These are phyloP conservation scores for Tuber brumale DNA, from an alignment of 495 filamentous ascomycete genomes.

Conservation along the genomic window DNA sequence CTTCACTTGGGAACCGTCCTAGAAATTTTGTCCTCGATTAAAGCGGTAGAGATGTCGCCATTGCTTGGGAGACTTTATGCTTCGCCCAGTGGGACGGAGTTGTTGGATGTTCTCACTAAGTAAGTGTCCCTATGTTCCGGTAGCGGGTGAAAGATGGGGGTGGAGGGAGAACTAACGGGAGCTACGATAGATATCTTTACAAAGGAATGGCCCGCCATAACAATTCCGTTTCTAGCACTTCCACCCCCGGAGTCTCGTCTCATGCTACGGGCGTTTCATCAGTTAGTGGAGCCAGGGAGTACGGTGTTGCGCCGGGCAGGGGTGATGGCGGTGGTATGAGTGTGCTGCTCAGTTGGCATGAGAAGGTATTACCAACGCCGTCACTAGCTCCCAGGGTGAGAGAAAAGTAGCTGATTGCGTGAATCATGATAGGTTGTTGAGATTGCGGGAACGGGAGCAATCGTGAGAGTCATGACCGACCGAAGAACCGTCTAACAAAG, in stretches of 20 bases:
- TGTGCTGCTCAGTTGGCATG: constrained; percentile 72
- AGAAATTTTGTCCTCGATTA: constrained; percentile 66
- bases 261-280: constrained; percentile 63
- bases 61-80: constrained; percentile 58
- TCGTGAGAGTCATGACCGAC: constrained; percentile 71
- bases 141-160: not conserved
- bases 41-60: constrained; percentile 66
- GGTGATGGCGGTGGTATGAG: constrained; percentile 70
- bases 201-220: constrained; percentile 58
- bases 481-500: constrained; percentile 59
- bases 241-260: constrained; percentile 49
- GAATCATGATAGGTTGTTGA: constrained; percentile 51
- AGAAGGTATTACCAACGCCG: constrained; percentile 48
- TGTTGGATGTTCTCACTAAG: constrained; percentile 56
- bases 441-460: constrained; percentile 62
- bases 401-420: not conserved
- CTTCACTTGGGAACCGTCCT: constrained; percentile 61
- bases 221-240: constrained; percentile 12
- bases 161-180: not conserved
- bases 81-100: constrained; percentile 55
- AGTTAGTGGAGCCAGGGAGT: constrained; percentile 30
- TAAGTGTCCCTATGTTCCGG: constrained; percentile 44
- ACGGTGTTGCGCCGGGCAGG: constrained; percentile 54
- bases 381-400: not conserved
- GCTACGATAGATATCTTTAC: constrained; percentile 48